These are phyloP conservation scores for Lotus japonicus DNA, from an alignment of 306 rosid genomes.

Conservation along the genomic window DNA sequence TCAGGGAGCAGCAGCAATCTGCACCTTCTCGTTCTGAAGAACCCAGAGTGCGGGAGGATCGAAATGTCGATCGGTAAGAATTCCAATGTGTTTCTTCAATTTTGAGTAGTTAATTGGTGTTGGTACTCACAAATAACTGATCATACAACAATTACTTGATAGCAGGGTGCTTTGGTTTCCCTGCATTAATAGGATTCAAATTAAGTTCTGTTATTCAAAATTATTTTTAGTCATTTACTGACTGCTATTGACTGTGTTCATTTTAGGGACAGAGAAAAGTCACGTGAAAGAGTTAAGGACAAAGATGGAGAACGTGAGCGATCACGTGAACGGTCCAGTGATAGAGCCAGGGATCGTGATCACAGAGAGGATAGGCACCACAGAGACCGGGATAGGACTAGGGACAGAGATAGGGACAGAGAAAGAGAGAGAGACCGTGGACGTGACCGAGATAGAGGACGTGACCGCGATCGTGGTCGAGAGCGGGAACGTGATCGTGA, in stretches of 20 bases:
- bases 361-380: conserved; percentile 83
- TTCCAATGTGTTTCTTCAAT: conserved; percentile 4
- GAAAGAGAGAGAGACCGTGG: conserved; percentile 76
- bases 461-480: conserved; percentile 61
- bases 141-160: neutral
- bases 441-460: conserved; percentile 60
- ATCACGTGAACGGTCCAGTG: conserved; percentile 67
- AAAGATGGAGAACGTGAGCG: conserved; percentile 63
- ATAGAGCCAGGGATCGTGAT: conserved; percentile 77
- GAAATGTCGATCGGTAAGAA: conserved; percentile 64
- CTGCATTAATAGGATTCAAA: neutral
- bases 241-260: conserved; percentile 6
- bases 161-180: neutral
- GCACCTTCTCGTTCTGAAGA: conserved; percentile 87
- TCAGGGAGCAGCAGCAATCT: conserved; percentile 82
- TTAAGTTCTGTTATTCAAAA: neutral
- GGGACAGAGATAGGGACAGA: conserved; percentile 52
- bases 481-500: conserved; percentile 60
- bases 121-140: neutral
- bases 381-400: conserved; percentile 76
- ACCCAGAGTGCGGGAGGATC: conserved; percentile 86
- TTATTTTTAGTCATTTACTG: neutral
- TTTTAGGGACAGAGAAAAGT: conserved; percentile 83
- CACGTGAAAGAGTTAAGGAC: conserved; percentile 78
- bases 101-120: neutral